Evolutionary conservation across 1,284 basidiomycete species (phyloP).

Genomic region (Leccinum subatratum): DNA sequence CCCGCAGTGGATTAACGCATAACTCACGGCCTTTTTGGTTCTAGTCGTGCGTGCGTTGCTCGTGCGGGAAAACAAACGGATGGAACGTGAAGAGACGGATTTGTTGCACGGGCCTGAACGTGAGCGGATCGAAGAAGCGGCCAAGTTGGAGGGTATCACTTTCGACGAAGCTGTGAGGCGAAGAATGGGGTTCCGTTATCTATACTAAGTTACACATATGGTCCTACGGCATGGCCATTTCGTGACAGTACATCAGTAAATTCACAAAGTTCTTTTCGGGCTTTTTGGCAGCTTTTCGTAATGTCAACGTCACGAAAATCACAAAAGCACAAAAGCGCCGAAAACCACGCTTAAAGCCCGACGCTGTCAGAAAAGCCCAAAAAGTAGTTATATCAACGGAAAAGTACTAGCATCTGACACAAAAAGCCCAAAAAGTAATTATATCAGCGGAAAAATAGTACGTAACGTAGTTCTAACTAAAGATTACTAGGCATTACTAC

Average conservation of each 20-base stretch:
- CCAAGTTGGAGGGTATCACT: constrained; percentile 46
- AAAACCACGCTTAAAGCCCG: neutral
- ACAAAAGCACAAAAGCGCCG: neutral
- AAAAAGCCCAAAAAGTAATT: neutral
- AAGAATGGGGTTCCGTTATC: constrained; percentile 34
- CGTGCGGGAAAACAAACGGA: constrained; percentile 40
- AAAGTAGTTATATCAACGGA: neutral
- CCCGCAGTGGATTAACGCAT: neutral
- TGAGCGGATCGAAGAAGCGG: constrained; percentile 46
- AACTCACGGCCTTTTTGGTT: neutral
- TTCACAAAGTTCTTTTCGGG: neutral
- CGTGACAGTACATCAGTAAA: neutral
- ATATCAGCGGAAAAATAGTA: neutral
- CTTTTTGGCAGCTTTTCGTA: neutral
- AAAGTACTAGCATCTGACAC: neutral
- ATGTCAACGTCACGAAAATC: neutral
- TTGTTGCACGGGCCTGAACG: constrained; percentile 40
- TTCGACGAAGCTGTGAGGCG: constrained; percentile 50
- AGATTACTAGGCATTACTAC: neutral
- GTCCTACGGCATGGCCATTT: neutral
- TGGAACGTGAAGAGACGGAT: constrained; percentile 44
- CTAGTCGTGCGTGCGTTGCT: constrained; percentile 46
- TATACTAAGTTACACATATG: constrained; percentile 13
- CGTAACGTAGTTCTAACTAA: neutral
- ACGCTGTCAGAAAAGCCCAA: neutral